Percentiles rank a stretch among this genome's conserved stretches.
Evolutionary conservation across 1,284 basidiomycete species (phyloP).

Genomic region (Apiotrichum porosum): DNA sequence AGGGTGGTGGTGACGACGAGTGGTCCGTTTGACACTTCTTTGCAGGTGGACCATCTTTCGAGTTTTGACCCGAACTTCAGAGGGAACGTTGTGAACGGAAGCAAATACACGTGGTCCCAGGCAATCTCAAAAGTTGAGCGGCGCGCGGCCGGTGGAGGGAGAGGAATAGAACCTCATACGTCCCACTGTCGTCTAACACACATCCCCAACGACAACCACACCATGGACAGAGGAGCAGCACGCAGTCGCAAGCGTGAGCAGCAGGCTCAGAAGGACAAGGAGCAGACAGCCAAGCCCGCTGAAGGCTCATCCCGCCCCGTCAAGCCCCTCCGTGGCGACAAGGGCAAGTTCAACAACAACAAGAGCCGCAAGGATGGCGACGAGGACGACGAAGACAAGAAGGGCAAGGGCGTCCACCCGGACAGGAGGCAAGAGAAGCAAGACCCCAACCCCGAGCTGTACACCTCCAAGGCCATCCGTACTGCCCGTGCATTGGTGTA

Average conservation of each 20-base stretch:
- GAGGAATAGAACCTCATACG: no score
- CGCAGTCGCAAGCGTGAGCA: constrained; percentile 32
- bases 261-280: constrained; percentile 3
- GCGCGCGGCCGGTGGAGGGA: no score
- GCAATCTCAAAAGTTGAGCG: neutral
- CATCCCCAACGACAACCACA: neutral
- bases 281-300: neutral
- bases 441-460: constrained; percentile 23
- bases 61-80: neutral
- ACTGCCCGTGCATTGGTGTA: constrained; percentile 35
- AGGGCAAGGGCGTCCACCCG: constrained; percentile 5
- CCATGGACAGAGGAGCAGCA: constrained; percentile 45
- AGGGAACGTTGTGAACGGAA: neutral
- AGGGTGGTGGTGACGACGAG: no score
- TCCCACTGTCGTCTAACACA: neutral
- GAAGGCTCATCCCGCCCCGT: neutral
- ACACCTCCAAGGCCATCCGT: constrained; percentile 42
- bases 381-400: neutral
- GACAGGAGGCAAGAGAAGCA: constrained; percentile 5
- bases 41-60: neutral
- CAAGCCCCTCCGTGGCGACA: neutral
- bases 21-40: no score
- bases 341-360: constrained; percentile 2
- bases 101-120: neutral
- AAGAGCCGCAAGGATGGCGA: neutral